Evolutionary conservation across 768 basidiomycete genomes (phyloP), one percentile per base, ranked within the genome.

Genomic region (Strobilomyces echinocephalus): DNA sequence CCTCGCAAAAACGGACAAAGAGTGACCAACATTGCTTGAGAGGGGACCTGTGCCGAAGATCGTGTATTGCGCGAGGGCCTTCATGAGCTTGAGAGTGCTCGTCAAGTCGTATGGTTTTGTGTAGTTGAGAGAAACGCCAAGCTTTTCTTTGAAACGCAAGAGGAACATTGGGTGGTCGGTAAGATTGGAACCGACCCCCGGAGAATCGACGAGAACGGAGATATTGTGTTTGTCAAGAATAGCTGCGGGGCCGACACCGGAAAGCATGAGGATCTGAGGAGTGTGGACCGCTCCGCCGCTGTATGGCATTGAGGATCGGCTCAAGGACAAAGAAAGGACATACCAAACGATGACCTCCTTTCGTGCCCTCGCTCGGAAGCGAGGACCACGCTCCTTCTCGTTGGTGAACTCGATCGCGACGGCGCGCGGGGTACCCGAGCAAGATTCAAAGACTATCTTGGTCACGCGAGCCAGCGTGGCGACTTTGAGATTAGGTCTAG

Each of bases 161-260:
- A 77, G 72, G 46, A 86, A 74, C 14, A 76, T 74, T 4, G 76
- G 73, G 60, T 92, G 91, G 62, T 93, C 91, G 42, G 78, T 72
- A 16, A 93, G 76, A 64, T 91, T 77, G 9, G 78, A 72, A 14
- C 91, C 91, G 18, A 94, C 89, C 11, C 83, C 83, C 0, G 87
- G 84, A 2, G 87, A 77, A 59, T 91, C 81, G 7, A 80, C 63
- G 18, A 84, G 70, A 30, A 83, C 69, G 1, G 79, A 72, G 20
- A 94, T 83, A 6, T 69, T 68, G 52, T 83, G 71, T 35, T 73
- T 65, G 11, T 72, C 58, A 35, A 92, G 74, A 12, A 87, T 75
- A 1, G 73, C 72, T 2, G 76, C 74, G 34, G 88, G 87, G 3
- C 91, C 91, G 44, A 94, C 72, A 11, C 91, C 91, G 16, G 87